Evolutionary conservation across 768 basidiomycete genomes (phyloP).

Genomic region (Lentinus tigrinus): DNA sequence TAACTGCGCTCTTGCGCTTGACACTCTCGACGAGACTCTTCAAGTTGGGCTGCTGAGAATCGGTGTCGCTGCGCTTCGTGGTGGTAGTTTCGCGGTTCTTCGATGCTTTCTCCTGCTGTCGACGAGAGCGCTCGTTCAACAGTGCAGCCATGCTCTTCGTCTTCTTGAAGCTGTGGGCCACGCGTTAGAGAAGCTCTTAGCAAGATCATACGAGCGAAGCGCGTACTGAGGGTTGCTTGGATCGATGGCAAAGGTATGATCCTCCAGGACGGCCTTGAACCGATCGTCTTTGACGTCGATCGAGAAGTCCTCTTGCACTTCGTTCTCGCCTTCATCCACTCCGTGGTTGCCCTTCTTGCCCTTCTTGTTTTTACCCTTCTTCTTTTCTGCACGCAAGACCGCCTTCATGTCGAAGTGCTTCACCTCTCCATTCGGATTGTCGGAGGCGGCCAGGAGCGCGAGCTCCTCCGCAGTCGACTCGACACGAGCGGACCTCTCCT

Average conservation of each 20-base stretch:
- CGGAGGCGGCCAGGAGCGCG: conserved; percentile 57
- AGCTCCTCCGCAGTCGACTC: conserved; percentile 64
- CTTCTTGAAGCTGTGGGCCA: conserved; percentile 74
- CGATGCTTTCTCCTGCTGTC: conserved; percentile 41
- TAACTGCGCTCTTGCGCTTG: conserved; percentile 66
- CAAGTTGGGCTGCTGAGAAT: conserved; percentile 42
- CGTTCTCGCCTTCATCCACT: conserved; percentile 54
- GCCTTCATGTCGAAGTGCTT: conserved; percentile 91
- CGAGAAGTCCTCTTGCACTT: conserved; percentile 77
- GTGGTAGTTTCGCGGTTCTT: conserved; percentile 4
- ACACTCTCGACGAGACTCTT: conserved; percentile 79
- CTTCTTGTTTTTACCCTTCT: conserved; percentile 39
- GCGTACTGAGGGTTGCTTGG: conserved; percentile 93
- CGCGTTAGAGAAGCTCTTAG: background rate
- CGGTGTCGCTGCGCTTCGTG: conserved; percentile 10
- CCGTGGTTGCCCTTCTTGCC: conserved; percentile 44
- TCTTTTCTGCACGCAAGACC: conserved; percentile 84
- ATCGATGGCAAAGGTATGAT: conserved; percentile 92
- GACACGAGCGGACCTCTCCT: conserved; percentile 27
- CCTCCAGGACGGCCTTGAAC: conserved; percentile 85
- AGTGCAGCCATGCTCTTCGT: conserved; percentile 88
- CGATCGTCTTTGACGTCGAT: conserved; percentile 86
- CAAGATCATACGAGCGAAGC: background rate
- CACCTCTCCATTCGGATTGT: conserved; percentile 51
- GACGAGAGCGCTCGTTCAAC: conserved; percentile 77